Conservation (phyloP, 495 filamentous ascomycete species). For the Hyphodiscus hymeniophilus region DNA sequence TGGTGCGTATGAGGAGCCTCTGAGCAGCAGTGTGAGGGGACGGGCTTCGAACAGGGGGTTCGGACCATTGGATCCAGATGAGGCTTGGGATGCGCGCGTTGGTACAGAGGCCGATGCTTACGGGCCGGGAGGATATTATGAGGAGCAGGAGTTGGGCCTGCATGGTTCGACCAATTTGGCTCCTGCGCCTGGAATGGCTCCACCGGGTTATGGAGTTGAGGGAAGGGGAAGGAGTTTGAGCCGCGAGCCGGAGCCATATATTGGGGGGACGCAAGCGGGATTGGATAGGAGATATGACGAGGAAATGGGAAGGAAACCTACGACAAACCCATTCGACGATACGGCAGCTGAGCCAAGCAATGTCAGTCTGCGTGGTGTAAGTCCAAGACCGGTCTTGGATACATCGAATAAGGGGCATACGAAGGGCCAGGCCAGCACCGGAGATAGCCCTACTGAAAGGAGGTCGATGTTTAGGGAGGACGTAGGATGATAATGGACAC, state of each 20-base stretch:
- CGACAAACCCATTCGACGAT: conserved; percentile 48
- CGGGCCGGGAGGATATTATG: conserved; percentile 43
- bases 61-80: conserved; percentile 57
- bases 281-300: conserved; percentile 39
- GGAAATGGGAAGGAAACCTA: conserved; percentile 28
- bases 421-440: conserved; percentile 18
- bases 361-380: conserved; percentile 46
- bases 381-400: conserved; percentile 44
- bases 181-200: conserved; percentile 1
- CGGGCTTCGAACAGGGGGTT: conserved; percentile 28
- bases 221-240: conserved; percentile 29
- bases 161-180: conserved; percentile 14
- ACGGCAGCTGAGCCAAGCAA: conserved; percentile 45
- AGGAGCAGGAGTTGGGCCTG: conserved; percentile 54
- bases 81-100: conserved; percentile 64
- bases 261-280: conserved; percentile 27
- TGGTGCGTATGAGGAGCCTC: conserved; percentile 53
- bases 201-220: conserved; percentile 19
- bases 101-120: conserved; percentile 51
- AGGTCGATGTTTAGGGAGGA: conserved; percentile 44
- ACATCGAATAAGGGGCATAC: conserved; percentile 15
- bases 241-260: conserved; percentile 24
- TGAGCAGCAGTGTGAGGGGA: conserved; percentile 26
- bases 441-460: conserved; percentile 31
- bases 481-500: conserved; percentile 18